phyloP scores from a whole-genome alignment of 805 yeast genomes.

The Kluyveromyces siamensis region DNA sequence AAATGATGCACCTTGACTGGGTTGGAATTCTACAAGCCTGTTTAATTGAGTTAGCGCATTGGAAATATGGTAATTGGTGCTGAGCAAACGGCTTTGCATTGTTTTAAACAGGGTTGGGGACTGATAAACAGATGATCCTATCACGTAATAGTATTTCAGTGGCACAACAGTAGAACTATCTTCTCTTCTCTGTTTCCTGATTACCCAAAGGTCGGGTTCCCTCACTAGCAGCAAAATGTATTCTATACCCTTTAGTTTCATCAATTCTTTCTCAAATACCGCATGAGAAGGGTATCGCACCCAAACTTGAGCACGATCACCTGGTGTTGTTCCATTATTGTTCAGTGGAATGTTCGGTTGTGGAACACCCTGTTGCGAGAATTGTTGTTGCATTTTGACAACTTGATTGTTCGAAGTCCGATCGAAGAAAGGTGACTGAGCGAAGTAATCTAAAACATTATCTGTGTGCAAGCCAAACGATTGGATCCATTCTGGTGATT shows the following conservation, averaged over 20 bases:
- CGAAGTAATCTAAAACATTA: constrained; percentile 86
- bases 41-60: constrained; percentile 41
- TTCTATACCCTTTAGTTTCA: constrained; percentile 78
- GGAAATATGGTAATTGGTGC: constrained; percentile 35
- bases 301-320: constrained; percentile 8
- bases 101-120: constrained; percentile 72
- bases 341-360: constrained; percentile 2
- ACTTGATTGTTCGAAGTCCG: constrained; percentile 91
- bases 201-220: constrained; percentile 91
- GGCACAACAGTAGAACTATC: constrained; percentile 34
- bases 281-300: constrained; percentile 23
- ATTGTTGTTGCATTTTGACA: constrained; percentile 90
- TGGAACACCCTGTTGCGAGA: constrained; percentile 31
- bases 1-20: constrained; percentile 42
- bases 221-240: constrained; percentile 64
- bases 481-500: constrained; percentile 96
- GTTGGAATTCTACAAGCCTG: constrained; percentile 44
- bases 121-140: constrained; percentile 89
- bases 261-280: constrained; percentile 46
- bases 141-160: constrained; percentile 72
- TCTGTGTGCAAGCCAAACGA: constrained; percentile 77
- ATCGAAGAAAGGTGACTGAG: constrained; percentile 92
- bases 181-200: constrained; percentile 68
- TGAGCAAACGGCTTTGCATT: constrained; percentile 58
- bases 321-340: background rate